Conservation (phyloP, 2,329 filamentous ascomycete genomes). For the Hypoxylon sp. region DNA sequence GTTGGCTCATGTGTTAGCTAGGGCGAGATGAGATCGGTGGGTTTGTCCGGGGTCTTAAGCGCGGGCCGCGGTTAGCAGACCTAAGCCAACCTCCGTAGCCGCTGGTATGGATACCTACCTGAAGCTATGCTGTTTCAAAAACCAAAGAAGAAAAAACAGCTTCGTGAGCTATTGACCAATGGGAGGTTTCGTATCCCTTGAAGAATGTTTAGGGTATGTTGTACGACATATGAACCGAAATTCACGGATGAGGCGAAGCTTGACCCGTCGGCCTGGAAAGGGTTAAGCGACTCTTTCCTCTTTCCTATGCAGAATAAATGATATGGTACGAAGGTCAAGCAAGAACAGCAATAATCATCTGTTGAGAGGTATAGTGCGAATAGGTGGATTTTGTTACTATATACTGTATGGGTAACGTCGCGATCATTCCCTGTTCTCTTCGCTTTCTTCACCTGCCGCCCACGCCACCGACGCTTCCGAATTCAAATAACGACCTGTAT, state of each 20-base stretch:
- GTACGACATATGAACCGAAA: constrained; percentile 32
- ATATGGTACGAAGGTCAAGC: no score
- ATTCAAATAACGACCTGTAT: no score
- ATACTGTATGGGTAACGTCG: no score
- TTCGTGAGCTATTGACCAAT: constrained; percentile 18
- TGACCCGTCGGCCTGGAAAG: constrained; percentile 21
- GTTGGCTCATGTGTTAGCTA: constrained; percentile 44
- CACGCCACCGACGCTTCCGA: no score
- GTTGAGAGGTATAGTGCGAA: no score
- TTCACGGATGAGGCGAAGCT: constrained; percentile 46
- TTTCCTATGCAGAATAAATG: constrained; percentile 21
- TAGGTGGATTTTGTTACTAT: no score
- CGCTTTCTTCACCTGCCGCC: no score
- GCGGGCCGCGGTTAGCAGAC: constrained; percentile 45
- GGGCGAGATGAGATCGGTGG: constrained; percentile 46
- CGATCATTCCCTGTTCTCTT: no score
- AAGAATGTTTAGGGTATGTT: constrained; percentile 12
- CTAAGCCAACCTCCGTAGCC: constrained; percentile 26
- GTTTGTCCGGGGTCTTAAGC: constrained; percentile 45
- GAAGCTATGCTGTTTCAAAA: constrained; percentile 18
- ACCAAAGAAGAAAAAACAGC: neutral
- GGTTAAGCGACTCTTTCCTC: constrained; percentile 31
- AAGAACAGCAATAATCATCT: no score
- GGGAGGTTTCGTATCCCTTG: neutral
- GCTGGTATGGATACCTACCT: constrained; percentile 26